Evolutionary conservation across 164 flowering plant species (phyloP).

Genomic region (Amborella trichopoda): DNA sequence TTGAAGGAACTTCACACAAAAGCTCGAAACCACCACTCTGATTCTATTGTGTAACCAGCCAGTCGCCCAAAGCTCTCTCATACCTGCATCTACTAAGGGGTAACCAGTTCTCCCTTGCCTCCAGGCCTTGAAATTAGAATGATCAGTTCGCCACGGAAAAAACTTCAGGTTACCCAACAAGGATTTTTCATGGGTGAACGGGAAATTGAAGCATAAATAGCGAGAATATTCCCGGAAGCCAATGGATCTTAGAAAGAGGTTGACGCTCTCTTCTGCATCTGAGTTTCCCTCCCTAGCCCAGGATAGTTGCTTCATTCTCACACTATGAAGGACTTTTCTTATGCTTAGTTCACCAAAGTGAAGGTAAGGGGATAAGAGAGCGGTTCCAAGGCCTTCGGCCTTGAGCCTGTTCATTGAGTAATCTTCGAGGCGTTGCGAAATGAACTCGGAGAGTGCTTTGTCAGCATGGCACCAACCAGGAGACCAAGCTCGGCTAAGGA

Average conservation of each 20-base stretch:
- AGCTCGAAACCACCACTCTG: constrained; percentile 77
- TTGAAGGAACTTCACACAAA: constrained; percentile 67
- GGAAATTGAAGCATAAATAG: constrained; percentile 85
- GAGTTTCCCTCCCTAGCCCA: constrained; percentile 51
- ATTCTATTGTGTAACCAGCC: constrained; percentile 87
- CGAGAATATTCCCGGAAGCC: constrained; percentile 89
- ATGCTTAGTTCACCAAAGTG: constrained; percentile 88
- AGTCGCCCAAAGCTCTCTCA: constrained; percentile 98
- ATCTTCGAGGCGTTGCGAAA: constrained; percentile 37
- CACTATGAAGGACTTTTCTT: constrained; percentile 51
- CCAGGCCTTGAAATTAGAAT: constrained; percentile 67
- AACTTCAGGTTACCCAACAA: constrained; percentile 44
- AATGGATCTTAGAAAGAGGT: constrained; percentile 54
- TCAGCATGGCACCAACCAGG: constrained; percentile 95
- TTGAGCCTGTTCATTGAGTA: constrained; percentile 49
- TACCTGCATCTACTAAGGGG: constrained; percentile 92
- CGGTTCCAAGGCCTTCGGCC: constrained; percentile 50
- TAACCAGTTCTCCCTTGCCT: constrained; percentile 90
- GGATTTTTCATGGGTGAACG: constrained; percentile 76
- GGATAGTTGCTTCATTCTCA: constrained; percentile 52
- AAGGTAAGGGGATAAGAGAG: constrained; percentile 77
- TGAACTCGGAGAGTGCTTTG: constrained; percentile 47
- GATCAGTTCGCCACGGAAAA: constrained; percentile 65
- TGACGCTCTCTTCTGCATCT: constrained; percentile 43
- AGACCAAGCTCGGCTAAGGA: constrained; percentile 76